Evolutionary conservation across 2,329 filamentous ascomycete species (phyloP).

Genomic region (Bipolaris zeicola): DNA sequence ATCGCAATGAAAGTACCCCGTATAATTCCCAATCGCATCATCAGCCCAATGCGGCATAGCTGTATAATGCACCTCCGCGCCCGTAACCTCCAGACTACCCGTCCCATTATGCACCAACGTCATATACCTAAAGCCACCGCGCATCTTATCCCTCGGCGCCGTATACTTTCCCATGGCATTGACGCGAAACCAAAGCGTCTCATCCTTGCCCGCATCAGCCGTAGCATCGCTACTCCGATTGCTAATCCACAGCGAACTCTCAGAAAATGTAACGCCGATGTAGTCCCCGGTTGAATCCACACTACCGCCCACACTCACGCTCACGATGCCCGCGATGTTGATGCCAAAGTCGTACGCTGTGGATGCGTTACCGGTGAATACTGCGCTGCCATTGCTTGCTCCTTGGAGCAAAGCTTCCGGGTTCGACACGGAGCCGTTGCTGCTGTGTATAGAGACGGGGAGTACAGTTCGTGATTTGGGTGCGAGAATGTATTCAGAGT

Average conservation of each 20-base stretch:
- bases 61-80: conserved; percentile 52
- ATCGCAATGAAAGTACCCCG: conserved; percentile 52
- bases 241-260: conserved; percentile 57
- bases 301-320: conserved; percentile 39
- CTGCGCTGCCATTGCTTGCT: conserved; percentile 31
- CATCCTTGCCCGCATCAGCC: conserved; percentile 54
- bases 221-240: conserved; percentile 55
- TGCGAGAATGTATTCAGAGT: conserved; percentile 51
- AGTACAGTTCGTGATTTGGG: conserved; percentile 44
- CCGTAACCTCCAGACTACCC: conserved; percentile 47
- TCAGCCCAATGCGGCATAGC: conserved; percentile 52
- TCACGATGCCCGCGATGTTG: conserved; percentile 52
- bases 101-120: conserved; percentile 53
- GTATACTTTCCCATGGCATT: conserved; percentile 50
- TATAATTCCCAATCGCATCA: conserved; percentile 45
- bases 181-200: conserved; percentile 55
- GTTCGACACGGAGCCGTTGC: conserved; percentile 48
- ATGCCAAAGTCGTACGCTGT: conserved; percentile 51
- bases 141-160: conserved; percentile 49
- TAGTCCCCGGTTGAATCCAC: conserved; percentile 45
- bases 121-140: conserved; percentile 56
- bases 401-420: conserved; percentile 38
- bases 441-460: conserved; percentile 44
- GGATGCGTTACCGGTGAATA: conserved; percentile 46
- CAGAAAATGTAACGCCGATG: conserved; percentile 52